These are phyloP conservation scores for Iodosphaeria phyllophila DNA, from an alignment of 2,329 filamentous ascomycete species.

Conservation along the genomic window DNA sequence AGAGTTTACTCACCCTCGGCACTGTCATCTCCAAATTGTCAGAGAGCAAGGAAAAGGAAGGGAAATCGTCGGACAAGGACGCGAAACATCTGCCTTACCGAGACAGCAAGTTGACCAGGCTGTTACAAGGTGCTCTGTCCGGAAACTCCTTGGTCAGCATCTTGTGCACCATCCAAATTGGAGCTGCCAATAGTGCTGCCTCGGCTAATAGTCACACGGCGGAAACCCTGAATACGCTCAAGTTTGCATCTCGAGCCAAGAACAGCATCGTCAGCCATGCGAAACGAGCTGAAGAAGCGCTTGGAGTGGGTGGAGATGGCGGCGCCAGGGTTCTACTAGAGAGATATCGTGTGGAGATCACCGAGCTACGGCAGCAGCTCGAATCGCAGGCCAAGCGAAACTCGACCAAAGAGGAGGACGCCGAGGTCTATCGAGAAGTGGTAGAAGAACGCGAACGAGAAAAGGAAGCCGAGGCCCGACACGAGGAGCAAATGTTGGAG, in stretches of 20 bases:
- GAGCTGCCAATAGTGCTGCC: slow-evolving; percentile 54
- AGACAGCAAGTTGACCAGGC: slow-evolving; percentile 88
- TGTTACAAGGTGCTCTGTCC: slow-evolving; percentile 81
- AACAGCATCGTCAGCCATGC: slow-evolving; percentile 97
- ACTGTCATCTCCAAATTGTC: slow-evolving; percentile 92
- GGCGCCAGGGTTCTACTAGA: slow-evolving; percentile 77
- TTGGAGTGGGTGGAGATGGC: slow-evolving; percentile 64
- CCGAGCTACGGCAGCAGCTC: slow-evolving; percentile 61
- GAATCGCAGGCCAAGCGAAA: slow-evolving; percentile 63
- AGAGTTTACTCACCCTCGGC: slow-evolving; percentile 83
- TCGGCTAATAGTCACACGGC: slow-evolving; percentile 56
- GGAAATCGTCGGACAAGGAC: slow-evolving; percentile 57
- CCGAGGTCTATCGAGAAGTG: slow-evolving; percentile 41
- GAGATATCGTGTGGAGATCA: slow-evolving; percentile 84
- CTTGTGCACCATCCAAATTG: slow-evolving; percentile 86
- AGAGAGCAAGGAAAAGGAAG: slow-evolving; percentile 67
- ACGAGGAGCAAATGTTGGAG: slow-evolving; percentile 95
- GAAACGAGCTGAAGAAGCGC: slow-evolving; percentile 80
- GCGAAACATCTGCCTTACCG: slow-evolving; percentile 88
- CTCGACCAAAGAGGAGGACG: slow-evolving; percentile 40
- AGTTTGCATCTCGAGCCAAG: slow-evolving; percentile 90
- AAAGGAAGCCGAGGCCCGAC: slow-evolving; percentile 65
- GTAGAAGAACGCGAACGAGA: slow-evolving; percentile 57
- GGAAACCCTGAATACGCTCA: slow-evolving; percentile 89
- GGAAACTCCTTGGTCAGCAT: slow-evolving; percentile 94